Base-by-base conservation (phyloP, 768 basidiomycete genomes). In the Hydnomerulius pinastri region DNA sequence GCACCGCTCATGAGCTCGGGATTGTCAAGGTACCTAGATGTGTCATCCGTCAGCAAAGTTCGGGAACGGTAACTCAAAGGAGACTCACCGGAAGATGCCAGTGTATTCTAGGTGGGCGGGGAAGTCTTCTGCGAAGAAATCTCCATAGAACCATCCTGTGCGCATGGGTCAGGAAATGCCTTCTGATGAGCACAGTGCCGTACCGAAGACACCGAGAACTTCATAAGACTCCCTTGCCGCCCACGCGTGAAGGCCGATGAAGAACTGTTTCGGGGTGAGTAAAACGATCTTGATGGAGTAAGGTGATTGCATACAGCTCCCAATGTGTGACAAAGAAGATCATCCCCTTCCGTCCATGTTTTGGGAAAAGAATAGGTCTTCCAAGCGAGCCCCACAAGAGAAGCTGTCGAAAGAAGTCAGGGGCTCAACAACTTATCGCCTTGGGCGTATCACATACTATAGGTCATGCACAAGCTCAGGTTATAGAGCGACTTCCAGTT, bases 401-500 rank as follows among this genome's bases (percentile, higher is more conserved):
- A 97, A 15, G 83, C 95, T 98, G 57, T 4, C 10, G 37, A 51
- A 33, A 33, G 10, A 6, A 11, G 29, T 50, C 40, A 50, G 15
- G 24, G 20, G 11, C 5, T 4, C 12, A 33, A 28, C 52, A 46
- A 43, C 30, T 39, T 5, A 39, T 64, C 18, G 13, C 6, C n/a
- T n/a, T 1, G 3, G 11, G 9, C 9, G n/a, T 30, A 29, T 24
- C 1, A 70, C 77, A 17, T 51, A 95, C 94, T 85, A 67, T 95
- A 98, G 4, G 89, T 95, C 94, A 98, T 97, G 67, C 85, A 87
- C 77, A 95, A 76, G 67, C 89, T 93, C 68, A 93, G 67, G 67
- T 98, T 98, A 67, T 95, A 98, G 23, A 92, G 77, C 4, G 77
- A 77, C 70, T 98, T 98, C 94, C 95, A 99, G 67, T 97, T 98